Percentiles rank a stretch among this genome's conserved stretches.
These are phyloP conservation scores for Phytophthora parvispora DNA, from an alignment of 352 stramenopile genomes.

Conservation along the genomic window DNA sequence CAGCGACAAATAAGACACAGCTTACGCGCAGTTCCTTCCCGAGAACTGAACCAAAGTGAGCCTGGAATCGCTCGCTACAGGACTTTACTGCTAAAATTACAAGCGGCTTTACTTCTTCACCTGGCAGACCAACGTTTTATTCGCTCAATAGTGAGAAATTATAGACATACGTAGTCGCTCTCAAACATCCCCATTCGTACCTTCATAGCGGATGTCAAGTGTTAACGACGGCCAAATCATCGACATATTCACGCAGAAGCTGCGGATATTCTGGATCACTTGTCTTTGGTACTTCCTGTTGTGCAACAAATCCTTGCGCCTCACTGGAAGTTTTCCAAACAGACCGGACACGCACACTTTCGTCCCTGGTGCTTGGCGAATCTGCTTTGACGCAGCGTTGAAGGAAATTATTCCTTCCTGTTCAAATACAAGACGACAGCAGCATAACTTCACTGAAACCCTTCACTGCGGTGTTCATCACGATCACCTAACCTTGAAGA, in stretches of 20 bases:
- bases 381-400: slow-evolving; percentile 56
- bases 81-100: slow-evolving; percentile 33
- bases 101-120: slow-evolving; percentile 14
- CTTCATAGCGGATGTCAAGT: slow-evolving; percentile 63
- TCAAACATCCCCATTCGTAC: slow-evolving; percentile 10
- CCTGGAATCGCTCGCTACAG: slow-evolving; percentile 49
- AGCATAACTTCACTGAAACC: neutral
- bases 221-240: slow-evolving; percentile 82
- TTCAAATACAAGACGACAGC: neutral
- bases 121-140: slow-evolving; percentile 9
- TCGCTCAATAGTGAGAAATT: neutral
- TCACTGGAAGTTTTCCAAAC: slow-evolving; percentile 73
- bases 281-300: slow-evolving; percentile 44
- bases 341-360: slow-evolving; percentile 58
- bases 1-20: neutral
- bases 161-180: neutral
- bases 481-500: slow-evolving; percentile 56
- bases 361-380: slow-evolving; percentile 55
- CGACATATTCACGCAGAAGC: slow-evolving; percentile 64
- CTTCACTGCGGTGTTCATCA: neutral
- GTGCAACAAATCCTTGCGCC: slow-evolving; percentile 48
- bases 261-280: slow-evolving; percentile 52
- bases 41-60: slow-evolving; percentile 54
- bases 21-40: slow-evolving; percentile 53
- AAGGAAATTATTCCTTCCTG: slow-evolving; percentile 68